Evolutionary conservation across 1,139 yeast genomes (phyloP), one percentile per base, ranked within the genome.

Genomic region (Geotrichum reessii): DNA sequence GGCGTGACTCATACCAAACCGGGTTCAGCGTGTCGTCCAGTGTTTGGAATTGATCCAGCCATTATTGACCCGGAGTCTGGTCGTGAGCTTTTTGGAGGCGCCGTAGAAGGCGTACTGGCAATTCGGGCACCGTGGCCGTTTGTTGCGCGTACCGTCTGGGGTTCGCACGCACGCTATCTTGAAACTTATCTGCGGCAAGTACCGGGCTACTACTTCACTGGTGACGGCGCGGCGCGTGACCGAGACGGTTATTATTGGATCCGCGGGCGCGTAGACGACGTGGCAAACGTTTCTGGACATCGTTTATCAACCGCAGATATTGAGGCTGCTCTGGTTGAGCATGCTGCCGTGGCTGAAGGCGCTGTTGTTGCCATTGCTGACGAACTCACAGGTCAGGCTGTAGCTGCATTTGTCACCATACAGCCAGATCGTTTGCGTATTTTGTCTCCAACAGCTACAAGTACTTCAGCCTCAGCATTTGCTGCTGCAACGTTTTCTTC

Each of bases 211-310:
- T 90, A 89, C 77, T 90, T 90, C 78, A 89, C 96, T 25, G 97
- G 97, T 72, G 97, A 90, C 74, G 96, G 96, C 76, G 96, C 96
- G 53, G 96, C 95, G 60, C 84, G 96, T 75, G 96, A 89, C 73
- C 85, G 86, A 70, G 96, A 89, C 71, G 96, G 97, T 55, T 89
- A 86, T 80, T 88, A 87, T 78, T 89, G 96, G 96, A 88, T 89
- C 69, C 83, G 95, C 74, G 96, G 97, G 69, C 86, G 96, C 79
- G 96, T 89, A 65, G 97, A 89, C 74, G 97, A 89, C 70, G 96
- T 89, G 65, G 96, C 89, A 63, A 89, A 89, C 71, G 96, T 89
- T 58, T 85, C 93, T 58, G 97, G 97, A 66, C 97, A 89, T 75
- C 85, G 97, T 77, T 79, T 89, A 69, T 88, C 96, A 31, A 89